These are phyloP conservation scores for Viridothelium virens DNA, from an alignment of 495 filamentous ascomycete species.

Conservation along the genomic window DNA sequence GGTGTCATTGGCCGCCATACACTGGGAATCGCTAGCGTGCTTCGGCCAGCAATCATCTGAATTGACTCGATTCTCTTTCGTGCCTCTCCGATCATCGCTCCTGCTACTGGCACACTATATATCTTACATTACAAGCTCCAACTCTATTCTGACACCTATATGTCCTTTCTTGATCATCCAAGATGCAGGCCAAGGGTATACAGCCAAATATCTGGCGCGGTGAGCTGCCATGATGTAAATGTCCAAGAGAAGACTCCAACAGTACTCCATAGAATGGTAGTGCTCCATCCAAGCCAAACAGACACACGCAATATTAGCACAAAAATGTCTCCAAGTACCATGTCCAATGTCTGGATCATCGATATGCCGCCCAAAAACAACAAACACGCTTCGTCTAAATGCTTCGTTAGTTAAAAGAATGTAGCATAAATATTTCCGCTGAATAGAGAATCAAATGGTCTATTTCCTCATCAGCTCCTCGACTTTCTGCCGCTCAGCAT, in stretches of 20 bases:
- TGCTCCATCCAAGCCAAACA: constrained; percentile 3
- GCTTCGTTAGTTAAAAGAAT: constrained; percentile 11
- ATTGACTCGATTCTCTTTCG: not conserved
- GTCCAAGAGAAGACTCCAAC: not conserved
- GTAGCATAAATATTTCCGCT: not conserved
- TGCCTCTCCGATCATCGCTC: not conserved
- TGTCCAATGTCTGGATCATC: constrained; percentile 2
- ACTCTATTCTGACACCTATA: not conserved
- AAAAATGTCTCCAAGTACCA: not conserved
- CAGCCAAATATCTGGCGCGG: not conserved
- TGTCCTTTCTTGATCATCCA: not conserved
- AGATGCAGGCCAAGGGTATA: not conserved
- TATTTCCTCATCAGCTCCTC: constrained; percentile 33
- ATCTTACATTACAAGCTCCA: not conserved
- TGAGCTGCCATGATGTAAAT: not conserved
- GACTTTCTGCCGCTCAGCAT: constrained; percentile 51
- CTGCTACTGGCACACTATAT: not conserved
- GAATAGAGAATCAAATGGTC: not conserved
- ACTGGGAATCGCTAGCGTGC: not conserved
- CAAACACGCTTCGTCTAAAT: constrained; percentile 6
- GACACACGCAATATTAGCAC: not conserved
- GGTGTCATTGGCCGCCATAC: not conserved
- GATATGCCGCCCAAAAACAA: not conserved
- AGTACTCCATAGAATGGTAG: not conserved
- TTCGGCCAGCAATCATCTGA: not conserved